A percentile compares a stretch with the other conserved stretches of the same genome.
These are phyloP conservation scores for Fusarium continuum DNA, from an alignment of 2,329 filamentous ascomycete genomes.

Conservation along the genomic window DNA sequence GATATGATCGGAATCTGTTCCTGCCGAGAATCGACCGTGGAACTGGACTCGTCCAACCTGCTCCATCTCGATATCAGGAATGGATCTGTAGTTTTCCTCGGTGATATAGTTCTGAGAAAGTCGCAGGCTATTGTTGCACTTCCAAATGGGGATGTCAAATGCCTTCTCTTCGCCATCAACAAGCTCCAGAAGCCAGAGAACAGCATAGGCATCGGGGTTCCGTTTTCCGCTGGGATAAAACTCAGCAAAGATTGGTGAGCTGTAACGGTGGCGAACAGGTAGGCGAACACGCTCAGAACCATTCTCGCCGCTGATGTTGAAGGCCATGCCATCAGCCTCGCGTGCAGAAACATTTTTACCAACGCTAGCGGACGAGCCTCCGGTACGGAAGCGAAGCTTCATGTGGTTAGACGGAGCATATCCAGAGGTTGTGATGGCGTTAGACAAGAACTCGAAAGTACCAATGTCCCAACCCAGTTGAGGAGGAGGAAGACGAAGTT, in stretches of 20 bases:
- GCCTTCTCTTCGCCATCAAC: constrained; percentile 79
- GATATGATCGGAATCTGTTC: constrained; percentile 87
- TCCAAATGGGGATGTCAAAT: constrained; percentile 92
- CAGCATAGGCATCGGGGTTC: constrained; percentile 76
- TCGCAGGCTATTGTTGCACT: constrained; percentile 76
- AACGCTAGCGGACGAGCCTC: constrained; percentile 80
- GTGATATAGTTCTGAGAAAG: constrained; percentile 94
- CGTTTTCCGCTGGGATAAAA: constrained; percentile 77
- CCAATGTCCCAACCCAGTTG: constrained; percentile 96
- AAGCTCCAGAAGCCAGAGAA: constrained; percentile 87
- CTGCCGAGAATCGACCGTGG: constrained; percentile 83
- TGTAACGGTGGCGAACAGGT: constrained; percentile 89
- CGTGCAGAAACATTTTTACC: constrained; percentile 68
- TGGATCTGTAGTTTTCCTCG: constrained; percentile 72
- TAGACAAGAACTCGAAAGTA: constrained; percentile 86
- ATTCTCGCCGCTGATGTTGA: constrained; percentile 58
- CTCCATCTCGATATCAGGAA: constrained; percentile 79
- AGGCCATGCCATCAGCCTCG: constrained; percentile 62
- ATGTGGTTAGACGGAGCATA: constrained; percentile 73
- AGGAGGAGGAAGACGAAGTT: constrained; percentile 82
- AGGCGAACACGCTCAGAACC: constrained; percentile 68
- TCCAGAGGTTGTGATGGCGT: constrained; percentile 71
- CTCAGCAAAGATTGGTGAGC: constrained; percentile 89
- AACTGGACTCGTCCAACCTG: constrained; percentile 86
- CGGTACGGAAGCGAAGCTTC: constrained; percentile 83